Evolutionary conservation across 129 eudicot genomes (phyloP).

Genomic region (Gnaphalium uliginosum): DNA sequence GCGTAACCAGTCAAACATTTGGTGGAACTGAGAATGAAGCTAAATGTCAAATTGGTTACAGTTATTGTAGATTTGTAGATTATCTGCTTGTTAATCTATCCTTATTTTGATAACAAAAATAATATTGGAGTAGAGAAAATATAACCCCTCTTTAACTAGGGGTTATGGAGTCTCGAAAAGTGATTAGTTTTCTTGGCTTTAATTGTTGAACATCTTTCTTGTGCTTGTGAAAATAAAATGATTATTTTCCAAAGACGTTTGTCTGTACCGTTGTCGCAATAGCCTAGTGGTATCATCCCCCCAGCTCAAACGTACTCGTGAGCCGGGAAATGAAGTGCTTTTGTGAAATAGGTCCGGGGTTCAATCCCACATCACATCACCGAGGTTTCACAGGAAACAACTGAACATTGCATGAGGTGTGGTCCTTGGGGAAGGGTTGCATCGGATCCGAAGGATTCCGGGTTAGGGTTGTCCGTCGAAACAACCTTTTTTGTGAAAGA

Average conservation of each 20-base stretch:
- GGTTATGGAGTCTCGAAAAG: background rate
- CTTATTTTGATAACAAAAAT: background rate
- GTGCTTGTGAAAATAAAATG: background rate
- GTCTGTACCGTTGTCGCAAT: too few species aligned
- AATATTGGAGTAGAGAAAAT: background rate
- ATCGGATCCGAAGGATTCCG: too few species aligned
- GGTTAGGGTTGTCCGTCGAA: too few species aligned
- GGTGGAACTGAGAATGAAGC: background rate
- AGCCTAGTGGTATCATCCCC: too few species aligned
- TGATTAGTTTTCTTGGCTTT: background rate
- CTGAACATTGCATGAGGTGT: too few species aligned
- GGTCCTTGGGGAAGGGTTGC: too few species aligned
- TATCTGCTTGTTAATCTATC: background rate
- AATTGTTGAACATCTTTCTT: background rate
- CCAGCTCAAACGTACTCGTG: too few species aligned
- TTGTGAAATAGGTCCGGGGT: too few species aligned
- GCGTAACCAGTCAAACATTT: background rate
- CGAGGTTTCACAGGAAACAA: too few species aligned
- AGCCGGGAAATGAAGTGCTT: too few species aligned
- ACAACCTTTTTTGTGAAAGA: background rate
- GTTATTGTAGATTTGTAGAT: background rate
- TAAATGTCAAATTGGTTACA: background rate
- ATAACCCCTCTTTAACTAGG: background rate
- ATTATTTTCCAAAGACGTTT: too few species aligned
- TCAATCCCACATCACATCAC: too few species aligned